A percentile compares a stretch with the other conserved stretches of the same genome.
Conservation (phyloP, 306 rosid genomes). For the Cyamopsis tetragonoloba region DNA sequence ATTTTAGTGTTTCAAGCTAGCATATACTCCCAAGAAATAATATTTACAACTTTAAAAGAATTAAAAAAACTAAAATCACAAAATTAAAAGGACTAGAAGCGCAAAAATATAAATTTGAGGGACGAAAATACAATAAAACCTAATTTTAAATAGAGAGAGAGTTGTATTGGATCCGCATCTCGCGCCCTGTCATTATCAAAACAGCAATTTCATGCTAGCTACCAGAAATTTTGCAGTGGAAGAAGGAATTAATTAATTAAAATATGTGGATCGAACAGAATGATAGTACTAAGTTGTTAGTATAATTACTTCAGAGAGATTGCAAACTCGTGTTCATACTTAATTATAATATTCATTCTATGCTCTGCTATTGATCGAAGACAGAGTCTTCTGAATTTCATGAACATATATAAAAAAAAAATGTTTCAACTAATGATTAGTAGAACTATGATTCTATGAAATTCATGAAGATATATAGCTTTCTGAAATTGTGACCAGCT, state of each 20-base stretch:
- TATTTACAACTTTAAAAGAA: background rate
- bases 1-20: no score
- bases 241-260: background rate
- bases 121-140: no score
- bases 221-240: background rate
- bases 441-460: background rate
- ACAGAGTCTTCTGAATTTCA: background rate
- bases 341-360: no score
- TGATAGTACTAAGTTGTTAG: background rate
- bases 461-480: background rate
- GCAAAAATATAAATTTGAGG: no score
- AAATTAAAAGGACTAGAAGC: no score
- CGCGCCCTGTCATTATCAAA: slow-evolving; percentile 20
- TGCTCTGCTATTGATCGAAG: background rate
- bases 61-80: no score
- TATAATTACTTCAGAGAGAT: background rate
- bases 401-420: background rate
- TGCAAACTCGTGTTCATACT: slow-evolving; percentile 16
- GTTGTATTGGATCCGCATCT: slow-evolving; percentile 16
- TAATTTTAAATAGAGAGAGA: no score
- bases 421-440: background rate
- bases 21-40: no score
- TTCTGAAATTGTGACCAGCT: background rate
- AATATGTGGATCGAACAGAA: background rate
- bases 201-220: slow-evolving; percentile 4